A percentile compares a stretch with the other conserved stretches of the same genome.
phyloP scores from a whole-genome alignment of 768 basidiomycete species.

The Mycena latifolia region DNA sequence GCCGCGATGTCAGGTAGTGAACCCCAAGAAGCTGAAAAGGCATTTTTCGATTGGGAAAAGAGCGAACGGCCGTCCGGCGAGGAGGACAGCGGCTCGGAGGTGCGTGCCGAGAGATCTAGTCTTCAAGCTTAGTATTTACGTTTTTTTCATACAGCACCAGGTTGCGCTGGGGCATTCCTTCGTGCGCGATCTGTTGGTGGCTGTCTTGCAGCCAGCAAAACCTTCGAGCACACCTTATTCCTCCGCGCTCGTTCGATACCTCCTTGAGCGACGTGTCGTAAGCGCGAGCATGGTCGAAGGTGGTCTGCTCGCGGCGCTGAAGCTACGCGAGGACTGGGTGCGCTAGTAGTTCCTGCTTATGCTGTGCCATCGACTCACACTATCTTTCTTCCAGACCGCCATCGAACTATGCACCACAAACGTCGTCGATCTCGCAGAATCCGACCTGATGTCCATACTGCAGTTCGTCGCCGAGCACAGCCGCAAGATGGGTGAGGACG shows the following conservation, averaged over 20 bases:
- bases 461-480: conserved; percentile 56
- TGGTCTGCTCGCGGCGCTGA: conserved; percentile 67
- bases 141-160: conserved; percentile 33
- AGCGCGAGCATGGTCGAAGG: conserved; percentile 73
- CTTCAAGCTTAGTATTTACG: conserved; percentile 10
- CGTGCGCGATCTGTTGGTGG: conserved; percentile 69
- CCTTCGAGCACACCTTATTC: conserved; percentile 58
- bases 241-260: conserved; percentile 64
- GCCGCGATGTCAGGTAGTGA: conserved; percentile 56
- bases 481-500: conserved; percentile 43
- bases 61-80: conserved; percentile 38
- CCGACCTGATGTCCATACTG: conserved; percentile 69
- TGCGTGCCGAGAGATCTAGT: neutral
- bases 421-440: conserved; percentile 75
- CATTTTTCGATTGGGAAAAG: conserved; percentile 74
- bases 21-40: conserved; percentile 65
- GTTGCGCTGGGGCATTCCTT: conserved; percentile 56
- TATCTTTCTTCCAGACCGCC: conserved; percentile 46
- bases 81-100: conserved; percentile 6
- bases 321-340: conserved; percentile 78
- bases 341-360: conserved; percentile 35
- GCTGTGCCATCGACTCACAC: neutral
- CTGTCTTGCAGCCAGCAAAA: conserved; percentile 59
- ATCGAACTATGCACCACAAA: conserved; percentile 64
- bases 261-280: conserved; percentile 70